Percentiles rank a stretch among this genome's conserved stretches.
Evolutionary conservation across 805 yeast species (phyloP).

Genomic region (Sugiyamaella marilandica): DNA sequence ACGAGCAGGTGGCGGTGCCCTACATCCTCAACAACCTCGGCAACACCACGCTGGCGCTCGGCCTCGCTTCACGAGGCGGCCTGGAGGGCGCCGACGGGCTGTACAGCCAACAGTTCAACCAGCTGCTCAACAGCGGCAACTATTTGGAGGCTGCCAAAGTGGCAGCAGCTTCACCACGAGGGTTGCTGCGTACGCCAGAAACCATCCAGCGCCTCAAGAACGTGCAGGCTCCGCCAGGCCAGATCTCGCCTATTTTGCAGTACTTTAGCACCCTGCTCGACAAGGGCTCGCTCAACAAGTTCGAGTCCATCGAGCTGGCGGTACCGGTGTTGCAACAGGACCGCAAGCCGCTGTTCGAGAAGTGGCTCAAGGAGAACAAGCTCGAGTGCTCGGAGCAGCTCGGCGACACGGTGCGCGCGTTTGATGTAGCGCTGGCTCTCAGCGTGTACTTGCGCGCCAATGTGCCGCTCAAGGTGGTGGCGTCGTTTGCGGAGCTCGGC

Average conservation of each 20-base stretch:
- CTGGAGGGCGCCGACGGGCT: slow-evolving; percentile 95
- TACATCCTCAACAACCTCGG: slow-evolving; percentile 82
- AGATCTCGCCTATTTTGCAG: slow-evolving; percentile 88
- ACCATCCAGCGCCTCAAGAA: slow-evolving; percentile 90
- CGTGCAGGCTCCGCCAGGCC: slow-evolving; percentile 89
- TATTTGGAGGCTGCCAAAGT: slow-evolving; percentile 91
- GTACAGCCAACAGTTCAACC: slow-evolving; percentile 87
- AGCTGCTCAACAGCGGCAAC: slow-evolving; percentile 75
- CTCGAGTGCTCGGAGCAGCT: slow-evolving; percentile 93
- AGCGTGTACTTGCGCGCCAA: slow-evolving; percentile 85
- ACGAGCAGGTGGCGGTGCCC: slow-evolving; percentile 79
- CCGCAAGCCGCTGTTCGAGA: slow-evolving; percentile 87
- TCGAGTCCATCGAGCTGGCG: slow-evolving; percentile 91
- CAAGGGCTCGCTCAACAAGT: slow-evolving; percentile 85
- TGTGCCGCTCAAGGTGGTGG: slow-evolving; percentile 82
- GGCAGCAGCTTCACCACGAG: slow-evolving; percentile 89
- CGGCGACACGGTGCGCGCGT: slow-evolving; percentile 91
- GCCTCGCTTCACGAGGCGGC: slow-evolving; percentile 91
- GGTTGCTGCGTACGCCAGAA: slow-evolving; percentile 78
- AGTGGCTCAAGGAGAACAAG: slow-evolving; percentile 94
- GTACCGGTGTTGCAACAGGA: slow-evolving; percentile 94
- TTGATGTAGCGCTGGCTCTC: slow-evolving; percentile 78
- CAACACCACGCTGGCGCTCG: slow-evolving; percentile 79
- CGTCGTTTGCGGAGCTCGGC: slow-evolving; percentile 89
- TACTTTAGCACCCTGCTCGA: slow-evolving; percentile 89